Evolutionary conservation across 2,329 filamentous ascomycete species (phyloP).

Genomic region (Chaetomiaceae sp.): DNA sequence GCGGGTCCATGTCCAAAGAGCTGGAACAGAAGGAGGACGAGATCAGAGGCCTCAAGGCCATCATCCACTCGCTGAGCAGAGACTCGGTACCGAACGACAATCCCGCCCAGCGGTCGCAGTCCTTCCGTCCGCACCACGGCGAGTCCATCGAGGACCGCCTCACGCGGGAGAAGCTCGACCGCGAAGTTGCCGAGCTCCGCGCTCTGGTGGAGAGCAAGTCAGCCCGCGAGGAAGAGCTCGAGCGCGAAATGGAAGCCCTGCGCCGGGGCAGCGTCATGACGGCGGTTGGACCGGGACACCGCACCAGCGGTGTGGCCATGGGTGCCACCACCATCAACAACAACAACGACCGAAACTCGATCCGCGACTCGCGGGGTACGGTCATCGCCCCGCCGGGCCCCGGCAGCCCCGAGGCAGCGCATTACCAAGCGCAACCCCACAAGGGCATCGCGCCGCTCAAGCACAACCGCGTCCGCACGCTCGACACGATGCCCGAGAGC

Average conservation of each 20-base stretch:
- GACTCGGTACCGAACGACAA: slow-evolving; percentile 53
- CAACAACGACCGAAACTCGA: slow-evolving; percentile 47
- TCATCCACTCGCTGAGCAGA: slow-evolving; percentile 90
- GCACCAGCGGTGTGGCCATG: slow-evolving; percentile 47
- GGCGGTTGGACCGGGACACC: slow-evolving; percentile 34
- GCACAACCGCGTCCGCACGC: slow-evolving; percentile 45
- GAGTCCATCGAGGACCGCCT: slow-evolving; percentile 52
- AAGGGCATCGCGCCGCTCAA: slow-evolving; percentile 30
- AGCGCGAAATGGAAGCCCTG: slow-evolving; percentile 71
- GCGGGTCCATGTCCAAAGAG: slow-evolving; percentile 59
- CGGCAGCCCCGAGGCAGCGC: slow-evolving; percentile 38
- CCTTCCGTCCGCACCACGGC: slow-evolving; percentile 41
- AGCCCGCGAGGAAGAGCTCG: slow-evolving; percentile 74
- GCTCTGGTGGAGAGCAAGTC: slow-evolving; percentile 67
- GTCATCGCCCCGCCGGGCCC: slow-evolving; percentile 52
- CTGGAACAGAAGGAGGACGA: slow-evolving; percentile 94
- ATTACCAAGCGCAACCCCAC: slow-evolving; percentile 30
- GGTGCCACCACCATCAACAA: slow-evolving; percentile 37
- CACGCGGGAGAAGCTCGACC: slow-evolving; percentile 66
- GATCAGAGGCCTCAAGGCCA: slow-evolving; percentile 92
- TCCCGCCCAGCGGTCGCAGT: slow-evolving; percentile 32
- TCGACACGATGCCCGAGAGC: slow-evolving; percentile 67
- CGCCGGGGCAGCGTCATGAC: slow-evolving; percentile 39
- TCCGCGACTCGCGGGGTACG: slow-evolving; percentile 62
- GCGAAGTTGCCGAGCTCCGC: slow-evolving; percentile 74